phyloP scores from a whole-genome alignment of 345 rosid genomes.

The Salix koriyanagi region DNA sequence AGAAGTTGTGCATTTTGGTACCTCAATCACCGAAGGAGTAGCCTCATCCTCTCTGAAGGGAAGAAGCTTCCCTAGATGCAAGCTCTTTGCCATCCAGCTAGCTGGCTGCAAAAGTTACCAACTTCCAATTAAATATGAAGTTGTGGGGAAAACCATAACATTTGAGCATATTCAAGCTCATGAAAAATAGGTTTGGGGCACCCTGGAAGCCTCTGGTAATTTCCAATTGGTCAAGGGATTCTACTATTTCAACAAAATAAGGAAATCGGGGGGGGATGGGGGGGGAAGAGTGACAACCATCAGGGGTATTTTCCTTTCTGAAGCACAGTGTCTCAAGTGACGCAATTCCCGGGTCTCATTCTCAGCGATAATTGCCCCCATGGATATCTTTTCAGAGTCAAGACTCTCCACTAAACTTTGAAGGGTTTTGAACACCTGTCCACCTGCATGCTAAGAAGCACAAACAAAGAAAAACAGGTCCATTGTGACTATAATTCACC shows the following conservation, averaged over 20 bases:
- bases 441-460: constrained; percentile 55
- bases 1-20: constrained; percentile 5
- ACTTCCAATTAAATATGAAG: background rate
- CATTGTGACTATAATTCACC: background rate
- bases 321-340: constrained; percentile 56
- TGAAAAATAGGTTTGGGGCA: background rate
- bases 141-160: background rate
- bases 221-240: background rate
- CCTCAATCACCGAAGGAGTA: constrained; percentile 2
- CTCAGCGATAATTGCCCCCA: constrained; percentile 48
- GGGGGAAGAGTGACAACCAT: constrained; percentile 31
- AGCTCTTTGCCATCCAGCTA: constrained; percentile 48
- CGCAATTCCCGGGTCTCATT: constrained; percentile 42
- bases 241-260: background rate
- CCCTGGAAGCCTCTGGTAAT: background rate
- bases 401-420: constrained; percentile 39
- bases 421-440: constrained; percentile 49
- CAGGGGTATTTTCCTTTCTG: constrained; percentile 50
- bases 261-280: background rate
- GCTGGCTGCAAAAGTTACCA: constrained; percentile 32
- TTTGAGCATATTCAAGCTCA: background rate
- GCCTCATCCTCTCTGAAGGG: constrained; percentile 19
- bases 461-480: background rate
- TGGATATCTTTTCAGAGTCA: constrained; percentile 34
- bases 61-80: constrained; percentile 39